A percentile compares a stretch with the other conserved stretches of the same genome.
These are phyloP conservation scores for Beauveria sp. DNA, from an alignment of 2,329 filamentous ascomycete genomes.

Conservation along the genomic window DNA sequence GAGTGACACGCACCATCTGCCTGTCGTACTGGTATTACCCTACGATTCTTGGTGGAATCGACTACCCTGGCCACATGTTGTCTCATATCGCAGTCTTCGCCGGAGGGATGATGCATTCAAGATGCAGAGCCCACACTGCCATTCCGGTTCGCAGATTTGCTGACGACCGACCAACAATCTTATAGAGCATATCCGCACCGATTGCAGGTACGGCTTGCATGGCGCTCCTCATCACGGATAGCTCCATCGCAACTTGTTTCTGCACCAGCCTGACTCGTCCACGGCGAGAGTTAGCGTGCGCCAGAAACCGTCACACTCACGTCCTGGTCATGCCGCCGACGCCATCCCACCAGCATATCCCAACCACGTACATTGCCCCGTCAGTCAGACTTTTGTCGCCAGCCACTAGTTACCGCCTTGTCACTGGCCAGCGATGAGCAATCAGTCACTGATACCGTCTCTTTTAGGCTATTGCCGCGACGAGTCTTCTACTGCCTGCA, in stretches of 20 bases:
- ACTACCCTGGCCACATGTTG: not conserved
- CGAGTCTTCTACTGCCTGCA: not conserved
- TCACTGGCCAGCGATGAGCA: too few relatives aligned
- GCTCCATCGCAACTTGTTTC: not conserved
- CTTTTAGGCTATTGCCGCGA: not conserved
- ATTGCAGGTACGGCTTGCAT: not conserved
- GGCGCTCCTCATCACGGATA: not conserved
- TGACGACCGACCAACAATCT: slow-evolving; percentile 4
- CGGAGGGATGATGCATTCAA: not conserved
- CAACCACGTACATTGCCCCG: not conserved
- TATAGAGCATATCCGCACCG: not conserved
- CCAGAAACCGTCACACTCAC: not conserved
- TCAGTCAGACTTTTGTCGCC: not conserved
- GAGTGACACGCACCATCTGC: not conserved
- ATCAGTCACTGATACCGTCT: not conserved
- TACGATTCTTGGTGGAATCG: not conserved
- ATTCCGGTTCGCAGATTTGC: not conserved
- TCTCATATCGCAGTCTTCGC: slow-evolving; percentile 3
- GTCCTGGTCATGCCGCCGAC: not conserved
- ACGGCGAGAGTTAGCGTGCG: not conserved
- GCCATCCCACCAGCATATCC: not conserved
- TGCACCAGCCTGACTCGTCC: slow-evolving; percentile 3
- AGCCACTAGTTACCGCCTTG: not conserved
- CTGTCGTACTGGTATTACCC: too few relatives aligned
- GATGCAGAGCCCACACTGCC: not conserved